phyloP scores from a whole-genome alignment of 2,329 filamentous ascomycete species.

The Dactylellina leptospora region DNA sequence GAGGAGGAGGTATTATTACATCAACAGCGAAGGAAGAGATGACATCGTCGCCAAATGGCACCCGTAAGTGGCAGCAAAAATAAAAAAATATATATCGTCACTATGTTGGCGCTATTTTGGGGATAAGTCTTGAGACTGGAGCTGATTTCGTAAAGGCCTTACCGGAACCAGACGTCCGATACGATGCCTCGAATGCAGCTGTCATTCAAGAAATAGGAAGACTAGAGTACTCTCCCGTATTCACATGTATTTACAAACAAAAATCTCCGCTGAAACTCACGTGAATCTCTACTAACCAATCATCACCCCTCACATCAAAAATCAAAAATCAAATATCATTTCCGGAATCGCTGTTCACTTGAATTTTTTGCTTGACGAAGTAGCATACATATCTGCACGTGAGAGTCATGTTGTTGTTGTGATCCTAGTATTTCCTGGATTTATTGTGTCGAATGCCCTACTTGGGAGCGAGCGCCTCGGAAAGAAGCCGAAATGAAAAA shows the following conservation, averaged over 20 bases:
- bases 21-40: neutral
- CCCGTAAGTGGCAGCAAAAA: constrained; percentile 2
- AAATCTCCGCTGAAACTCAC: constrained; percentile 5
- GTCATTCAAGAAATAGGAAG: neutral
- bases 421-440: too few species aligned
- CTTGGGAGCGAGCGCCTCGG: neutral
- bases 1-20: constrained; percentile 14
- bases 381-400: too few species aligned
- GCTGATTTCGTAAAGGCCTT: neutral
- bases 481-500: neutral
- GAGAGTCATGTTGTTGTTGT: too few species aligned
- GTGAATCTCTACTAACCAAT: constrained; percentile 3
- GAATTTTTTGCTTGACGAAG: too few species aligned
- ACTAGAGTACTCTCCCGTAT: too few species aligned
- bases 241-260: constrained; percentile 3
- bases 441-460: neutral
- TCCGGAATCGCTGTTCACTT: too few species aligned
- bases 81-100: too few species aligned
- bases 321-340: neutral
- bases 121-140: neutral
- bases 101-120: constrained; percentile 11
- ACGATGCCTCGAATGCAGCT: neutral
- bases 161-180: neutral
- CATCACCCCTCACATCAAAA: neutral
- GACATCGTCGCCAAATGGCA: constrained; percentile 30